Base-by-base conservation (phyloP, 768 basidiomycete species). In the Holtermanniella nyarrowii region DNA sequence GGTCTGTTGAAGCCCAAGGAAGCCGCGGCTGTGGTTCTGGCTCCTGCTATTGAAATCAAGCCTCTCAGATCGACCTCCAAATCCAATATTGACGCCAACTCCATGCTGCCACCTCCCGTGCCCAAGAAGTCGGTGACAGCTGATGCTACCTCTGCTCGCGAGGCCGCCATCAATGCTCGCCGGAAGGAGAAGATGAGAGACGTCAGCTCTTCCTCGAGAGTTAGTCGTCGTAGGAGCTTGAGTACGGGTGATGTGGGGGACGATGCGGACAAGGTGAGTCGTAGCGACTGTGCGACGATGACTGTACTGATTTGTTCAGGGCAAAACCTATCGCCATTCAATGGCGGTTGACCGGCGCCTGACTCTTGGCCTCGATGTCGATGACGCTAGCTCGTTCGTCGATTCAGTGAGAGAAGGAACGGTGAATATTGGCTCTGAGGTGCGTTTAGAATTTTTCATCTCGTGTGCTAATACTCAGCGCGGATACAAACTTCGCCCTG, bases 401-500 rank as follows among this genome's bases (percentile, higher is more conserved):
- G 59, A 69, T 16, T 57, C 66, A 1, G 65, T 71, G 57, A 49
- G 55, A 31, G 65, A 68, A 21, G 70, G 68, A 44, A 57, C 59
- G 14, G 58, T 50, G 31, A 53, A 60, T 18, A 67, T 67, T n/a
- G 55, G 58, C 5, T 49, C 52, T 3, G 65, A 64, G 26, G 66
- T 70, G 49, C 54, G 68, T 54, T 4, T 18, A 23, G 13, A n/a
- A 48, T 22, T 18, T 10, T 16, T 39, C 45, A 24, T 11, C 50
- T 43, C 25, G 21, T 25, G 12, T 3, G n/a, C 31, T 42, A 46
- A 27, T 27, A 39, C 13, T 22, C 49, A 72, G 65, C 74, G 86
- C 77, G 83, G 79, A 66, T 97, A 97, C 68, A 83, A 81, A 26
- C 77, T 97, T 42, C 81, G 83, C 23, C 83, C 91, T 69, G 84